Conservation (phyloP, 2,329 filamentous ascomycete species). For the Talaromyces atroroseus region DNA sequence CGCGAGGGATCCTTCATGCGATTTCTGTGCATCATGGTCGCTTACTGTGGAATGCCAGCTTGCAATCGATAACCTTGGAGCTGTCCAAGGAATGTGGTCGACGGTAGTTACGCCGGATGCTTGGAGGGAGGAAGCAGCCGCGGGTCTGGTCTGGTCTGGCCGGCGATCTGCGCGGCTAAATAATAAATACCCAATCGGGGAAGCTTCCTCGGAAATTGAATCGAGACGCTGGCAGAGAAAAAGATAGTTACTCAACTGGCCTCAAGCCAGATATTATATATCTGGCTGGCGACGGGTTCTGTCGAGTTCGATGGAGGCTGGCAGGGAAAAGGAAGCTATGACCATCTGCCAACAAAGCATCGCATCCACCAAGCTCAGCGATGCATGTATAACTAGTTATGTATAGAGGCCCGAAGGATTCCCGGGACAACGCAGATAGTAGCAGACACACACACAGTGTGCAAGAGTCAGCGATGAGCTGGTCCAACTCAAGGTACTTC, state of each 20-base stretch:
- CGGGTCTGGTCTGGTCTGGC: no score
- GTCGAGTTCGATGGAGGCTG: background rate
- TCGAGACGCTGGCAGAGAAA: background rate
- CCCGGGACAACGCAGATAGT: constrained; percentile 1
- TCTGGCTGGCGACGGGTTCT: background rate
- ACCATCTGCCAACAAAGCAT: constrained; percentile 11
- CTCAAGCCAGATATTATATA: background rate
- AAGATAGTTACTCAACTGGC: background rate
- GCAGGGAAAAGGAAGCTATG: constrained; percentile 7
- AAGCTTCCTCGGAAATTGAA: background rate
- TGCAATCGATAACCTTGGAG: background rate
- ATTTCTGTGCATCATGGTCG: constrained; percentile 34
- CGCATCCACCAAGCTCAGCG: background rate
- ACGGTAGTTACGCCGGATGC: background rate
- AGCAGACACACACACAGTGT: background rate
- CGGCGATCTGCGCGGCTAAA: constrained; percentile 1
- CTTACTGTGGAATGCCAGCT: constrained; percentile 8
- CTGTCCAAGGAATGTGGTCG: background rate
- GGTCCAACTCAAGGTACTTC: no score
- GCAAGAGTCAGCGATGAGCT: background rate
- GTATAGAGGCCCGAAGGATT: background rate
- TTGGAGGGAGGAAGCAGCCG: background rate
- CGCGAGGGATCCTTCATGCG: constrained; percentile 33
- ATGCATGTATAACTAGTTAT: background rate
- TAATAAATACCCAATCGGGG: background rate